Percentiles rank a stretch among this genome's conserved stretches.
These are phyloP conservation scores for Cryptosporidium baileyi DNA, from an alignment of 169 alveolate species.

Conservation along the genomic window DNA sequence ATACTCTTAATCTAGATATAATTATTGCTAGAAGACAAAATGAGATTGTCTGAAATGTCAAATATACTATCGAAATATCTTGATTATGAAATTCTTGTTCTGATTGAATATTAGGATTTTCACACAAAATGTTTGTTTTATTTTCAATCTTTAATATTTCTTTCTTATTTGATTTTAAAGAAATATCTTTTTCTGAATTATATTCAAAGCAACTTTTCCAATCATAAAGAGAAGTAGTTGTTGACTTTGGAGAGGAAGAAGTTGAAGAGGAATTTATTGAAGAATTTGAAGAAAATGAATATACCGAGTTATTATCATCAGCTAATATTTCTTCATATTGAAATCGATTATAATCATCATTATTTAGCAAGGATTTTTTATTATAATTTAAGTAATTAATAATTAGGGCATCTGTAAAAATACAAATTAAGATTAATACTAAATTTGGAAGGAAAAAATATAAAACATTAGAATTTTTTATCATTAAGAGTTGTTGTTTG, in stretches of 20 bases:
- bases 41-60: neutral
- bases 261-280: constrained; percentile 5
- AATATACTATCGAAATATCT: neutral
- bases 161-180: neutral
- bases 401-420: neutral
- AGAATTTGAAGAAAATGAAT: neutral
- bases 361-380: neutral
- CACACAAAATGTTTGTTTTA: neutral
- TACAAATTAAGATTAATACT: neutral
- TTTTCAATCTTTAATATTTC: neutral
- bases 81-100: too few species aligned
- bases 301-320: neutral
- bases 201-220: constrained; percentile 13
- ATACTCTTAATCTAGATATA: constrained; percentile 58
- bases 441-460: constrained; percentile 19
- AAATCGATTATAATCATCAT: neutral
- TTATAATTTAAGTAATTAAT: neutral
- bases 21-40: constrained; percentile 14
- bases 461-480: constrained; percentile 5
- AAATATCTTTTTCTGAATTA: neutral
- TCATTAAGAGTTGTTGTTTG: constrained; percentile 32
- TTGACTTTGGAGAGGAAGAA: constrained; percentile 14
- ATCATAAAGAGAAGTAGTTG: neutral
- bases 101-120: neutral
- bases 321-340: too few species aligned